Evolutionary conservation across 2,329 filamentous ascomycete species (phyloP), one percentile per base, ranked within the genome.

Genomic region (Zymoseptoria crescenta): DNA sequence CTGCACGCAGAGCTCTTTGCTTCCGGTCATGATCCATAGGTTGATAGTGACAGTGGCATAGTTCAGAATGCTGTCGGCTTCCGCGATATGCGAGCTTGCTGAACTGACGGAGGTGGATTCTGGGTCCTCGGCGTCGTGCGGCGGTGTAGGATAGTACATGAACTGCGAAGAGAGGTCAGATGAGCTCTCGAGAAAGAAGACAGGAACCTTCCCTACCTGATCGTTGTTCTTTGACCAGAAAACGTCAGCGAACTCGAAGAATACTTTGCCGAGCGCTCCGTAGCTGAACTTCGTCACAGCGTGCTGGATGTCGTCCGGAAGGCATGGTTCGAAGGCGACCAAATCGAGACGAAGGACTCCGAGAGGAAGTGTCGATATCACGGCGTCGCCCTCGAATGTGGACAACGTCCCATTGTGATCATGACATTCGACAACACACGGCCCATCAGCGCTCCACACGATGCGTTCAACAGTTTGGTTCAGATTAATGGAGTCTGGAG

Each of bases 211-310:
- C 20, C 52, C 21, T 56, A 56, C 58, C 60, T 77, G 75, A 65
- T 77, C 75, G 61, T 77, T 75, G 56, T 77, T 75, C 58, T 76
- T 77, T 28, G 74, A 70, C 75, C 75, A 77, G 66, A 77, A 77
- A 29, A 77, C 72, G 41, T 76, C 74, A 50, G 67, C 67, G 56
- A 77, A 77, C 57, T 76, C 74, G 58, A 77, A 74, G 58, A 77
- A 77, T 21, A 77, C 70, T 60, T 77, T 77, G 53, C 75, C 75
- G 28, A 77, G 68, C 28, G 75, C 75, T 8, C 74, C 75, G 62
- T 76, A 77, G 59, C 72, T 72, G 62, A 74, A 73, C 50, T 66
- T 68, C n/a, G 70, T 64, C 21, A 77, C 66, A 5, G 73, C 75
- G 16, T 65, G 59, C 55, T 74, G 68, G 56, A 76, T 72, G 24